phyloP scores from a whole-genome alignment of 495 filamentous ascomycete genomes.

The Aspergillus biplanus region DNA sequence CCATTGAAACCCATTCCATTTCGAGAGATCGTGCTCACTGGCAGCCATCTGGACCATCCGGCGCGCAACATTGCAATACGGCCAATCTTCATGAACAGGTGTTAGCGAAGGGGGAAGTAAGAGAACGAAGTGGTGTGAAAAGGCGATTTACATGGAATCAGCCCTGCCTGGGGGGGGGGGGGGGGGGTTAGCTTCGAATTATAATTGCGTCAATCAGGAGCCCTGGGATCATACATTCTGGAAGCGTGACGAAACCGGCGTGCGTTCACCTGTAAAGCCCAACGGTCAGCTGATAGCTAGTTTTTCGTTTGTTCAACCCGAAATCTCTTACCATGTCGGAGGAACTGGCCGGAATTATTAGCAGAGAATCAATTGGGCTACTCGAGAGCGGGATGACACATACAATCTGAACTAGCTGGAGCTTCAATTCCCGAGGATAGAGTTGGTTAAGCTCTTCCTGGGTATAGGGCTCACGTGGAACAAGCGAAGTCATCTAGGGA shows the following conservation, averaged over 20 bases:
- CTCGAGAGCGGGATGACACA: conserved; percentile 26
- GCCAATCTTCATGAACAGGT: conserved; percentile 65
- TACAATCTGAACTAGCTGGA: conserved; percentile 88
- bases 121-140: conserved; percentile 13
- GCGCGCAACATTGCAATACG: conserved; percentile 81
- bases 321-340: conserved; percentile 72
- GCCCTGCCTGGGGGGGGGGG: conserved; percentile 64
- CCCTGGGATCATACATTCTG: conserved; percentile 62
- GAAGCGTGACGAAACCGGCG: conserved; percentile 84
- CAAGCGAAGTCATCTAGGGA: conserved; percentile 71
- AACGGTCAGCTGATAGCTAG: neutral
- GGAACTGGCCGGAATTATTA: conserved; percentile 50
- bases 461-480: conserved; percentile 75
- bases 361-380: conserved; percentile 7
- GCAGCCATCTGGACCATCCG: conserved; percentile 74
- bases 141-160: conserved; percentile 61
- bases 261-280: conserved; percentile 67
- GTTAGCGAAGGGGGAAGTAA: conserved; percentile 19
- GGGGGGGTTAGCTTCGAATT: conserved; percentile 28
- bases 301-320: neutral
- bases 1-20: conserved; percentile 76
- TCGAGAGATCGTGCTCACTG: conserved; percentile 54
- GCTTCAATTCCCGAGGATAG: conserved; percentile 78
- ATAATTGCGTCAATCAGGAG: conserved; percentile 4
- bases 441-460: conserved; percentile 78